These are phyloP conservation scores for Trichopus zeylanicus DNA, from an alignment of 116 monocot genomes.

Conservation along the genomic window DNA sequence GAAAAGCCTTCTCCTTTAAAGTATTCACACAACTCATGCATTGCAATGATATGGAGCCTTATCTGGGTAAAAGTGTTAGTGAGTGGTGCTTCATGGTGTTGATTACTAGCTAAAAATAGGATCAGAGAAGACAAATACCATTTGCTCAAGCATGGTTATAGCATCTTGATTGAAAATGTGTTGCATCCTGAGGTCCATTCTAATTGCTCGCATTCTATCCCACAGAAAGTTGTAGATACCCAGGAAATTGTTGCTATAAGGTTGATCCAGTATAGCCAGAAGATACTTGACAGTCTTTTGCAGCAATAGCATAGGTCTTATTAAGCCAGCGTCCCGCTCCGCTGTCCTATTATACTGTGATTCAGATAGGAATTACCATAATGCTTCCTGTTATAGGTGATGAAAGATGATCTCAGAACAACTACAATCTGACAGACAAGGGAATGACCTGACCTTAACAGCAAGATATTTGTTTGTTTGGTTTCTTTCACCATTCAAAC, in stretches of 20 bases:
- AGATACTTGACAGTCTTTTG: slow-evolving; percentile 88
- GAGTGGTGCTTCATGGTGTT: neutral
- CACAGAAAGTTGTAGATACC: slow-evolving; percentile 92
- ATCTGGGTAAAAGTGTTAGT: slow-evolving; percentile 43
- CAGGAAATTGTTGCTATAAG: slow-evolving; percentile 68
- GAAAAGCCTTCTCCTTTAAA: slow-evolving; percentile 93
- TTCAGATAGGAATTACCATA: slow-evolving; percentile 56
- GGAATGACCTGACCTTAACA: slow-evolving; percentile 37
- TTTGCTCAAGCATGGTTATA: slow-evolving; percentile 92
- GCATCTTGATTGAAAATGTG: slow-evolving; percentile 83
- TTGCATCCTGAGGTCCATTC: slow-evolving; percentile 99
- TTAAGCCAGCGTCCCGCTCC: slow-evolving; percentile 75
- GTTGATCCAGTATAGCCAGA: slow-evolving; percentile 67
- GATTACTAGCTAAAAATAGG: neutral
- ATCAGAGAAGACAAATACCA: slow-evolving; percentile 46
- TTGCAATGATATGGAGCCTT: slow-evolving; percentile 91
- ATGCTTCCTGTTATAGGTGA: slow-evolving; percentile 34
- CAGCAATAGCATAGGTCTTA: slow-evolving; percentile 90
- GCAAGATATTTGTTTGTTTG: slow-evolving; percentile 82
- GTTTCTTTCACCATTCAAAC: slow-evolving; percentile 94
- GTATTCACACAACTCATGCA: slow-evolving; percentile 97
- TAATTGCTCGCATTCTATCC: slow-evolving; percentile 95
- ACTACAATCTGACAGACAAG: slow-evolving; percentile 4
- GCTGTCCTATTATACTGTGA: slow-evolving; percentile 92
- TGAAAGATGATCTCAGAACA: slow-evolving; percentile 24